Conservation (phyloP, 257 asterid species). For the Striga asiatica region DNA sequence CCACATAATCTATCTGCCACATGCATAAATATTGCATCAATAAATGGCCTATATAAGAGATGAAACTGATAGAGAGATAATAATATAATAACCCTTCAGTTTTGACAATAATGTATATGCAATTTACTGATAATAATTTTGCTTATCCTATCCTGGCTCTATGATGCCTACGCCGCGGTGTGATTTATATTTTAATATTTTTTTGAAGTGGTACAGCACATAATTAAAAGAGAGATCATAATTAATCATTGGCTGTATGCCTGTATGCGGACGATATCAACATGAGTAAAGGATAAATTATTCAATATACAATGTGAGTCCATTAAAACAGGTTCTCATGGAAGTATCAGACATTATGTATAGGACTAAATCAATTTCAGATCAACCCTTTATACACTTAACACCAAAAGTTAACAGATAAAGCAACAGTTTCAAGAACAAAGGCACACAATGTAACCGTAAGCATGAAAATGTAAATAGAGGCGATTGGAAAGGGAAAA, state of each 20-base stretch:
- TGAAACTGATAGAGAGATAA: conserved; percentile 5
- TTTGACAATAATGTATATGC: not conserved
- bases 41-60: not conserved
- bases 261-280: conserved; percentile 6
- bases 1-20: conserved; percentile 12
- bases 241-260: not conserved
- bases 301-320: conserved; percentile 1
- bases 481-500: not conserved
- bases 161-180: not conserved
- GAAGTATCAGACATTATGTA: too few relatives aligned
- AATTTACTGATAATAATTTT: conserved; percentile 1
- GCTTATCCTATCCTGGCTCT: not conserved
- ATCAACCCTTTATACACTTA: conserved; percentile 9
- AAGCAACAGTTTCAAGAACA: conserved; percentile 9
- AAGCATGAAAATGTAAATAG: not conserved
- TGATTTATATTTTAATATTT: not conserved
- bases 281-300: not conserved
- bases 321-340: not conserved
- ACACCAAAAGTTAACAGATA: not conserved
- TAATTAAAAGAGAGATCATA: not conserved
- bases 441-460: not conserved
- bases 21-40: not conserved
- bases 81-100: not conserved
- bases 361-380: too few relatives aligned
- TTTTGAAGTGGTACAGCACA: not conserved